Evolutionary conservation across 1,284 basidiomycete species (phyloP).

Genomic region (Ceratobasidium sp.): DNA sequence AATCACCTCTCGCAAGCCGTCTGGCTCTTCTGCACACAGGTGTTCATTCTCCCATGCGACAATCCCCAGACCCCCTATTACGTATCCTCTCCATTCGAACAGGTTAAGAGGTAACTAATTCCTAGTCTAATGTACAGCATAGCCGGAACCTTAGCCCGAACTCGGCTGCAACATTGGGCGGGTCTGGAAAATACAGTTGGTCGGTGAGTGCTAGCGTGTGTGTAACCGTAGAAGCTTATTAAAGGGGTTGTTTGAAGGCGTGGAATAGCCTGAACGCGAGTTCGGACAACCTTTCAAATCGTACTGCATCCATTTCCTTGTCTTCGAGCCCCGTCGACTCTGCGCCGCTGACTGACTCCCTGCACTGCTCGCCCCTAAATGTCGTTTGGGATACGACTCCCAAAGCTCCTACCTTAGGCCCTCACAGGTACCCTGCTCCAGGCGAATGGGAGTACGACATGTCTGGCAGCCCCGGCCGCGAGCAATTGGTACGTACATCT

Average conservation of each 20-base stretch:
- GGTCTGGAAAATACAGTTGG: constrained; percentile 62
- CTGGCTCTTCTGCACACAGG: constrained; percentile 69
- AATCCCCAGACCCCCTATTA: constrained; percentile 38
- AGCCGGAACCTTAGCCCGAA: constrained; percentile 35
- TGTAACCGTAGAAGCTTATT: constrained; percentile 37
- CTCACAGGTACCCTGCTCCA: constrained; percentile 54
- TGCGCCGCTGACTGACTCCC: constrained; percentile 54
- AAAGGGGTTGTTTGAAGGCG: constrained; percentile 60
- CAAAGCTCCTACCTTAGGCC: constrained; percentile 22
- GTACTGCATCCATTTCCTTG: no score
- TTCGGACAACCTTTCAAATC: no score
- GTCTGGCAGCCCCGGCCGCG: constrained; percentile 51
- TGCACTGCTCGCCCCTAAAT: constrained; percentile 27
- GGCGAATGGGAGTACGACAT: constrained; percentile 67
- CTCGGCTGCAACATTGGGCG: no score
- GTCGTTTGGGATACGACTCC: constrained; percentile 25
- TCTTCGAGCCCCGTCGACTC: constrained; percentile 45
- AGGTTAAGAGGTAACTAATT: neutral
- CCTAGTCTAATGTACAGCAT: constrained; percentile 25
- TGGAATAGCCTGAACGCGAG: constrained; percentile 64
- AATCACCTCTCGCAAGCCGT: constrained; percentile 71
- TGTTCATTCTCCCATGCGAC: constrained; percentile 56
- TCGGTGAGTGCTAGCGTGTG: constrained; percentile 64
- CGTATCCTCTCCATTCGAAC: constrained; percentile 3
- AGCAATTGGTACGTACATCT: neutral